Conservation (phyloP, 805 yeast species). For the Starmerella bacillaris region DNA sequence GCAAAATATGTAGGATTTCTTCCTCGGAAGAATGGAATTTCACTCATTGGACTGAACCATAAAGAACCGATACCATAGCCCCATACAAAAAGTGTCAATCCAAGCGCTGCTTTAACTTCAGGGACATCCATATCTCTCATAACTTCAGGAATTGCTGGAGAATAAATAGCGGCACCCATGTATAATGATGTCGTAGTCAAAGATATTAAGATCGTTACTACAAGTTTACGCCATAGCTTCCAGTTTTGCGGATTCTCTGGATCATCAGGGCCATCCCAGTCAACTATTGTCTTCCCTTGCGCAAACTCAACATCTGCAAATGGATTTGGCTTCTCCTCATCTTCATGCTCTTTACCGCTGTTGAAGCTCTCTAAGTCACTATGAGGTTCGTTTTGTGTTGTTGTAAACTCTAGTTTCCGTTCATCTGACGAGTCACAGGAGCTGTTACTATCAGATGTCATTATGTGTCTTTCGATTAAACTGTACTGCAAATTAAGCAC, state of each 20-base stretch:
- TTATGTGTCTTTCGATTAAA: too few species aligned
- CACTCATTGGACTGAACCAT: constrained; percentile 39
- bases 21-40: constrained; percentile 30
- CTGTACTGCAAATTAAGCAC: too few species aligned
- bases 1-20: constrained; percentile 32
- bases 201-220: constrained; percentile 27
- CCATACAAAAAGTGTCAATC: constrained; percentile 36
- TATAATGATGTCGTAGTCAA: constrained; percentile 35
- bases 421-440: too few species aligned
- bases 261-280: constrained; percentile 21
- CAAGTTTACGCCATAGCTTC: constrained; percentile 28
- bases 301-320: constrained; percentile 36
- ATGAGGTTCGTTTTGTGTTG: too few species aligned
- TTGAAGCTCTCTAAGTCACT: too few species aligned
- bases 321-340: not conserved
- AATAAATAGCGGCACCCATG: constrained; percentile 41
- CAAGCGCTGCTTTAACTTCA: constrained; percentile 31
- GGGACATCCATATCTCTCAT: constrained; percentile 27
- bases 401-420: too few species aligned
- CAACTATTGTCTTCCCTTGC: constrained; percentile 37
- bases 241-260: constrained; percentile 37
- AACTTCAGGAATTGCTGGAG: constrained; percentile 35
- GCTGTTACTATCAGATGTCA: too few species aligned
- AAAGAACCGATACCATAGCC: constrained; percentile 48
- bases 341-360: not conserved